Base-by-base conservation (phyloP, 306 rosid species). In the Sechiopsis laciniata region DNA sequence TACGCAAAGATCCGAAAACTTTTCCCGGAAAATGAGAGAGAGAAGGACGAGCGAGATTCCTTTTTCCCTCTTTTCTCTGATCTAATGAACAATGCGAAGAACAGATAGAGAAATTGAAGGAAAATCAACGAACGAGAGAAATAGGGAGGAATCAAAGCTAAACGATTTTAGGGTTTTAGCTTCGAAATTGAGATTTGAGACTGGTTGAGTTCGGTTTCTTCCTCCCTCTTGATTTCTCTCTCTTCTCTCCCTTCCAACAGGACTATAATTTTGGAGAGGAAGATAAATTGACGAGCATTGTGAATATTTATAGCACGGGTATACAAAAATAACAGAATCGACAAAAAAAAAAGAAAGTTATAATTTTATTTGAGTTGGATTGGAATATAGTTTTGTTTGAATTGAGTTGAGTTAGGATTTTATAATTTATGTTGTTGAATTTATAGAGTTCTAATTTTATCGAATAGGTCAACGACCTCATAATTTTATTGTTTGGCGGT, bases 1-100 rank as follows among this genome's bases (percentile, higher is more conserved):
- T 70, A 70, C 74, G 45, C 46, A 9, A 52, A 70, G 74, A 70
- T 70, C 74, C 74, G 60, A 22, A 70, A 52, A 70, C 46, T 26
- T 70, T 70, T 22, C 60, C 60, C 24, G 56, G 74, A 70, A 70
- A 26, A 50, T 21, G 73, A 48, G 56, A 68, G 57, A 68, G 73
- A 46, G 21, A 19, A 37, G 32, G 10, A 13, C 9, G 59, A 14
- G 58, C 16, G 37, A 48, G 54, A 69, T 50, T 20, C 35, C 10
- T 62, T 64, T 17, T 13, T 15, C 17, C 14, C 40, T 65, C 48
- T 37, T 21, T 69, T 21, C 21, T 55, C 65, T 55, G 61, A 40
- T 72, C 64, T 35, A 35, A 54, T 9, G 56, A 60, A 67, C 55
- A 72, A 72, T 72, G 75, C 65, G 64, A 55, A 40, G 20, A 10